These are phyloP conservation scores for Aspergillus ruber DNA, from an alignment of 2,329 filamentous ascomycete genomes.

Conservation along the genomic window DNA sequence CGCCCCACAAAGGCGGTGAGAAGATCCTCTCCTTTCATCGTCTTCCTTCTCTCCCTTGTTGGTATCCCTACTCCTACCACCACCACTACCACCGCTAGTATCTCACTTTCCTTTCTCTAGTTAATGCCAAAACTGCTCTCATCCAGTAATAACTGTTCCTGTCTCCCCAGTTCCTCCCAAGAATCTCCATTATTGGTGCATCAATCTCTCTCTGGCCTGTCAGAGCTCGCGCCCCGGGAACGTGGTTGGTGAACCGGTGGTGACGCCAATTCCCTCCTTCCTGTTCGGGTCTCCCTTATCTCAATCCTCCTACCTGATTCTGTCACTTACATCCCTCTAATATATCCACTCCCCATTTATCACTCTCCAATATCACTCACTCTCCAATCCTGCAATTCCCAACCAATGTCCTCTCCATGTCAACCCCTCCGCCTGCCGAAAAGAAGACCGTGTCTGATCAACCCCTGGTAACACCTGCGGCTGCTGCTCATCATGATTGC, in stretches of 20 bases:
- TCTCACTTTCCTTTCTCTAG: too few relatives aligned
- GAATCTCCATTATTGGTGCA: constrained; percentile 11
- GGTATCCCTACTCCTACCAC: not conserved
- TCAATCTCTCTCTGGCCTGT: constrained; percentile 18
- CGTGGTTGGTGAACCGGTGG: constrained; percentile 19
- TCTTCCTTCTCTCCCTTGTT: constrained; percentile 7
- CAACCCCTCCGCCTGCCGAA: constrained; percentile 40
- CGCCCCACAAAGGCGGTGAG: constrained; percentile 16
- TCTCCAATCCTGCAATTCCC: constrained; percentile 22
- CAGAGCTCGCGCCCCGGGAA: constrained; percentile 22
- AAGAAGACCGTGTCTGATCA: constrained; percentile 32
- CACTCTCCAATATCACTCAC: constrained; percentile 8
- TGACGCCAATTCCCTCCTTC: constrained; percentile 19
- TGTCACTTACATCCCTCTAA: constrained; percentile 12
- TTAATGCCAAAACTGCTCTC: constrained; percentile 3
- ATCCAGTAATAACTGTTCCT: constrained; percentile 9
- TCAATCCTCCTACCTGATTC: constrained; percentile 5
- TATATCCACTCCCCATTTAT: constrained; percentile 7
- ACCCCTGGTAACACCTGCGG: constrained; percentile 42
- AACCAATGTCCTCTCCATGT: constrained; percentile 49
- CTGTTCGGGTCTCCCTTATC: not conserved
- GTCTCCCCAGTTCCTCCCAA: constrained; percentile 5
- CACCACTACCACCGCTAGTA: not conserved
- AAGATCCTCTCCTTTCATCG: constrained; percentile 15
- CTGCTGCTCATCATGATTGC: constrained; percentile 34